These are phyloP conservation scores for Phytophthora macrochlamydospora DNA, from an alignment of 352 stramenopile genomes.

Conservation along the genomic window DNA sequence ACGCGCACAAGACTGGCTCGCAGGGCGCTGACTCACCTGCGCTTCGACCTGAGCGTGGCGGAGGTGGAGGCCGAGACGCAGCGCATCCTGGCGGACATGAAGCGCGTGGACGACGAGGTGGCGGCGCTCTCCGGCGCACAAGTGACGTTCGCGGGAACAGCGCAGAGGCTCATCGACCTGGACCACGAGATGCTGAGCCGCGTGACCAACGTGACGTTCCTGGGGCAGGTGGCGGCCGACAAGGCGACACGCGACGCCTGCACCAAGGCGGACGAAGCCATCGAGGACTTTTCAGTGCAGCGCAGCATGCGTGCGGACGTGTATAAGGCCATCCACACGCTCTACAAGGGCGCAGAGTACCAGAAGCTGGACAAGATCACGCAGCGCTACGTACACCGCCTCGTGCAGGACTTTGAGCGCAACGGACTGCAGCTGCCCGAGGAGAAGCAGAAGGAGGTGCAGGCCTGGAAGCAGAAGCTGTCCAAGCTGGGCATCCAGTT, in stretches of 20 bases:
- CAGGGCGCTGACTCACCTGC: constrained; percentile 66
- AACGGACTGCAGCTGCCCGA: constrained; percentile 80
- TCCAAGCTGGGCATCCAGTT: constrained; percentile 85
- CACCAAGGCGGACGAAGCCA: constrained; percentile 79
- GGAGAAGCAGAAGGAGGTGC: constrained; percentile 71
- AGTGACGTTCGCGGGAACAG: constrained; percentile 71
- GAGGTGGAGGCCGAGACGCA: constrained; percentile 78
- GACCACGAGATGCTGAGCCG: constrained; percentile 87
- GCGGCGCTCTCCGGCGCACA: constrained; percentile 39
- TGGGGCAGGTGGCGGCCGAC: constrained; percentile 74
- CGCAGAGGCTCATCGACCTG: constrained; percentile 80
- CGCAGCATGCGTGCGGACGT: constrained; percentile 85
- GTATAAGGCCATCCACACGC: constrained; percentile 72
- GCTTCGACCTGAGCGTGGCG: constrained; percentile 72
- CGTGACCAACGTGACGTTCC: constrained; percentile 86
- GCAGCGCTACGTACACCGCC: constrained; percentile 78
- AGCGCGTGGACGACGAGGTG: constrained; percentile 77
- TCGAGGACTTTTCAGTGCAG: constrained; percentile 77
- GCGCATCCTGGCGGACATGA: constrained; percentile 70
- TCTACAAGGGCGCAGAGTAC: constrained; percentile 53
- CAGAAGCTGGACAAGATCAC: constrained; percentile 59
- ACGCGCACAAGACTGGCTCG: constrained; percentile 41
- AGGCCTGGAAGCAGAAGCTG: constrained; percentile 87
- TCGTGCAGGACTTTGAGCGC: constrained; percentile 86
- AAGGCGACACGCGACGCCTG: constrained; percentile 81